Base-by-base conservation (phyloP, 257 asterid species). In the Solanum neorickii region DNA sequence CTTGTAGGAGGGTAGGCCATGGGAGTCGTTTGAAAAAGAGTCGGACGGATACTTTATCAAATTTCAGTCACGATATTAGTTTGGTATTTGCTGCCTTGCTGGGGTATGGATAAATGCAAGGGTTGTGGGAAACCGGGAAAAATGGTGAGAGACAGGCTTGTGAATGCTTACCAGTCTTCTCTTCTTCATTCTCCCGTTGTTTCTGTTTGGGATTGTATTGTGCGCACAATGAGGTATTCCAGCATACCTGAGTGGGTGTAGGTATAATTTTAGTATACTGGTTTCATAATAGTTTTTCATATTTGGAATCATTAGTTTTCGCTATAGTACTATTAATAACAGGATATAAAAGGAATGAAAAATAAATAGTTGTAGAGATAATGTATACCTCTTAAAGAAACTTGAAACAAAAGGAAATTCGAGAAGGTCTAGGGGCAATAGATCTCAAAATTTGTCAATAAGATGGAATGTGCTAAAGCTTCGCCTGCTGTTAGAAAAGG, bases 201-300 rank as follows among this genome's bases (percentile, higher is more conserved):
- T 84, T 97, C 99, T 13, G 93, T 95, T 86, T 97, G 99, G 99
- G 99, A 94, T 85, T 94, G 98, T 91, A 93, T 94, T 87, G 95
- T 94, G 52, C 97, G 98, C 89, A 97, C 94, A 87, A 97, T 94
- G 94, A 93, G 98, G 93, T 97, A 97, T 90, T 93, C 98, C 60
- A 93, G 91, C 92, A 94, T 95, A 94, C 98, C 98, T 41, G 99
- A 97, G 93, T 95, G 98, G 97, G 97, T 95, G 98, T 97, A 96
- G 98, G 93, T 77, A 12, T 87, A 86, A 37, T 78, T 27, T 23
- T 10, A 46, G 65, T 25, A 25, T 15, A 25, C 37, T 46, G 84
- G 84, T 16, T 78, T 27, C 66, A 9, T 78, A 46, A 16, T 49
- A 80, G 68, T 47, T 80, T 56, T 47, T 29, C 42, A 29, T 80